These are phyloP conservation scores for Neofusicoccum parvum DNA, from an alignment of 2,329 filamentous ascomycete species.

Conservation along the genomic window DNA sequence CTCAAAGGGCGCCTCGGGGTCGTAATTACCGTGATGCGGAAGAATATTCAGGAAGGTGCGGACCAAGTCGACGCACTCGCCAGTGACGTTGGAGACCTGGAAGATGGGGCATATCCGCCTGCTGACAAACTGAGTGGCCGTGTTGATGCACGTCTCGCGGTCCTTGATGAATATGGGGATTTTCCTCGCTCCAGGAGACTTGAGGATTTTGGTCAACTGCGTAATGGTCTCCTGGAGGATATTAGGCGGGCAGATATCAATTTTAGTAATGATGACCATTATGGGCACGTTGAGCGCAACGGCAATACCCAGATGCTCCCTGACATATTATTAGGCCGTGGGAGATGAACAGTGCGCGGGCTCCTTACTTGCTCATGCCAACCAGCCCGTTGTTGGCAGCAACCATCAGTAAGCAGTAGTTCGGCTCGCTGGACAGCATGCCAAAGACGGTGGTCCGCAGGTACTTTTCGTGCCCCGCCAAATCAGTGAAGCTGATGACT, in stretches of 20 bases:
- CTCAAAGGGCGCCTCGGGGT: conserved; percentile 84
- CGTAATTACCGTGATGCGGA: conserved; percentile 91
- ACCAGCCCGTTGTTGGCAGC: conserved; percentile 96
- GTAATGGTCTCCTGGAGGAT: conserved; percentile 92
- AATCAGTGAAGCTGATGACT: conserved; percentile 93
- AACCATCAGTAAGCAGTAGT: conserved; percentile 98
- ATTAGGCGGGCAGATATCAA: conserved; percentile 95
- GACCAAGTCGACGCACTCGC: conserved; percentile 85
- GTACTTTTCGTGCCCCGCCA: conserved; percentile 95
- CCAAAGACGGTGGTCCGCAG: conserved; percentile 96
- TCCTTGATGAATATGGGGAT: conserved; percentile 95
- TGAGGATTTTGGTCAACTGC: conserved; percentile 89
- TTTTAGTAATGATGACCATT: conserved; percentile 97
- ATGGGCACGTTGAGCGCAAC: conserved; percentile 93
- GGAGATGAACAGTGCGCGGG: neutral
- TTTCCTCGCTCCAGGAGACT: conserved; percentile 89
- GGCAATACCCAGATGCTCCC: conserved; percentile 92
- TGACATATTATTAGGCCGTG: conserved; percentile 24
- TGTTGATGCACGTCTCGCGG: conserved; percentile 89
- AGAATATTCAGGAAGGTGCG: conserved; percentile 93
- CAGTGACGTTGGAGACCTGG: conserved; percentile 97
- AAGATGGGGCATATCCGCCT: conserved; percentile 96
- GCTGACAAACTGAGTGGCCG: conserved; percentile 92
- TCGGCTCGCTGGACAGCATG: conserved; percentile 88
- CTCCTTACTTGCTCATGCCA: conserved; percentile 78